Evolutionary conservation across 345 rosid species (phyloP).

Genomic region (Salix viminalis): DNA sequence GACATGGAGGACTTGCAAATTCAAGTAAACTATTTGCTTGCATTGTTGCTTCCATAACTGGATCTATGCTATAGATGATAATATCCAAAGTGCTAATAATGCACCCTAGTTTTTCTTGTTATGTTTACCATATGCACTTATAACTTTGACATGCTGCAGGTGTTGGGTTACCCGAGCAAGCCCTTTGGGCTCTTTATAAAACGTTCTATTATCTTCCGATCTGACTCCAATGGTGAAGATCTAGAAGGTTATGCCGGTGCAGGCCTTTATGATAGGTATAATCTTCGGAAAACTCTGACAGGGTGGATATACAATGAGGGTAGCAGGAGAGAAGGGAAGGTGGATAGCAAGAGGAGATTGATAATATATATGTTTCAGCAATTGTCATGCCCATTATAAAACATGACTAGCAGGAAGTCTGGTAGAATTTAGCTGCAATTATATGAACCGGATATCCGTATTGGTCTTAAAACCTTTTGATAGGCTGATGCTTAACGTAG

Average conservation of each 20-base stretch:
- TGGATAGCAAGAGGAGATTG: too few relatives aligned
- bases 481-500: too few relatives aligned
- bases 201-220: constrained; percentile 87
- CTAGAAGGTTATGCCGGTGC: constrained; percentile 99
- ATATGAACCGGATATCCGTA: too few relatives aligned
- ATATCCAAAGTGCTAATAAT: neutral
- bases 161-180: constrained; percentile 95
- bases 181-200: constrained; percentile 87
- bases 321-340: neutral
- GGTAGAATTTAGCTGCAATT: neutral
- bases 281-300: neutral
- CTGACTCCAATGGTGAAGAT: constrained; percentile 98
- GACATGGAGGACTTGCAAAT: neutral
- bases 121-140: constrained; percentile 12
- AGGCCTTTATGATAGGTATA: constrained; percentile 97
- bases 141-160: constrained; percentile 37
- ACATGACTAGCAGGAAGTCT: neutral
- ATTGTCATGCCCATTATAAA: neutral
- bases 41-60: neutral
- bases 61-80: neutral
- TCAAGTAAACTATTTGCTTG: neutral
- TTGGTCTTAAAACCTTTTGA: too few relatives aligned
- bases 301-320: neutral
- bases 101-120: neutral
- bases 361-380: neutral